phyloP scores from a whole-genome alignment of 1,139 yeast species.

The Meyerozyma sp. region DNA sequence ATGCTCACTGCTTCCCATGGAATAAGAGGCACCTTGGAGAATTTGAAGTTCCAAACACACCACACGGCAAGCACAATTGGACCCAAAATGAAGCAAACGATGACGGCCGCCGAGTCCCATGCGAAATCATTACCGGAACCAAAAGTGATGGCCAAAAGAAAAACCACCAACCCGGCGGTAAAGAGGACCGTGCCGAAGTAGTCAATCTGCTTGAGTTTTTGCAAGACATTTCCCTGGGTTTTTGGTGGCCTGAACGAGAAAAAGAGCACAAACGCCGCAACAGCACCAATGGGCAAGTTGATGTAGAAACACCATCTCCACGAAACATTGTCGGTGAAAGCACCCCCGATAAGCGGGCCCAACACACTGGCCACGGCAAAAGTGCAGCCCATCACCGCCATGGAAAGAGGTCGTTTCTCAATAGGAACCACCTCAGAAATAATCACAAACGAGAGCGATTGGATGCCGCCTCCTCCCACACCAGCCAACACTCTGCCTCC shows the following conservation, averaged over 20 bases:
- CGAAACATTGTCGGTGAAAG: conserved; percentile 16
- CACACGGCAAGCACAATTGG: conserved; percentile 10
- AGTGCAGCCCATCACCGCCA: conserved; percentile 15
- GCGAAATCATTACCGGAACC: conserved; percentile 11
- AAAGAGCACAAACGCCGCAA: conserved; percentile 21
- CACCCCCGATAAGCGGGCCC: conserved; percentile 23
- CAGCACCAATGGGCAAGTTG: conserved; percentile 35
- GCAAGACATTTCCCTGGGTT: conserved; percentile 10
- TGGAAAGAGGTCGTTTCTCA: conserved; percentile 18
- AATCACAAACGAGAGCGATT: conserved; percentile 21
- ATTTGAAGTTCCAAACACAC: conserved; percentile 22
- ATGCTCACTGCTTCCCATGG: conserved; percentile 21
- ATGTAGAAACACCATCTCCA: conserved; percentile 21
- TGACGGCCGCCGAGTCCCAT: conserved; percentile 11
- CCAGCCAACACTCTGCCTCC: conserved; percentile 36
- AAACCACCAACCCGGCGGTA: conserved; percentile 12
- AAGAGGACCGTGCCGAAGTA: conserved; percentile 12
- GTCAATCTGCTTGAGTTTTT: conserved; percentile 13
- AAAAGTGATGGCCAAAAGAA: conserved; percentile 14
- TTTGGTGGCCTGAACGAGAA: conserved; percentile 29
- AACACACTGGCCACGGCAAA: conserved; percentile 20
- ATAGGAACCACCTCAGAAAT: conserved; percentile 26
- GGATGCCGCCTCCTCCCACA: conserved; percentile 30
- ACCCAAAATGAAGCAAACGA: conserved; percentile 9
- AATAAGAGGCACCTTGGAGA: conserved; percentile 22